Base-by-base conservation (phyloP, 768 basidiomycete genomes). In the Suillus tomentosus region DNA sequence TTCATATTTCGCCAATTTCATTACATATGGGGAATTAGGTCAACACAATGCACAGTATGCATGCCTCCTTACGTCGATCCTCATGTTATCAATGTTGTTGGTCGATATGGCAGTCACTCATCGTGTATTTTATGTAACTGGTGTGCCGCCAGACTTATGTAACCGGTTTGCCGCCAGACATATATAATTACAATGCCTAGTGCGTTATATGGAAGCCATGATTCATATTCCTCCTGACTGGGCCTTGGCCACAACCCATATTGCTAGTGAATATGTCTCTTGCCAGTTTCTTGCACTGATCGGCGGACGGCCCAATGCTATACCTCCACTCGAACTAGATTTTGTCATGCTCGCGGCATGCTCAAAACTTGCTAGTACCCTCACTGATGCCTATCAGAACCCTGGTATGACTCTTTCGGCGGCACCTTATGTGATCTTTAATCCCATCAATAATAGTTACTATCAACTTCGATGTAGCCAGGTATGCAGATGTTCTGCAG, bases 291-390 rank as follows among this genome's bases (percentile, higher is more conserved):
- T 7, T 7, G 48, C 48, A 2, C 14, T 50, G 24, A 14, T 50
- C 0, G 0, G 2, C 0, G 2, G 24, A 24, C 0, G 2, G 22
- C 48, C 22, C 0, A 50, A 50, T 50, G 48, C 6, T 3, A 5
- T 50, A 14, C 48, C 48, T 1, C 48, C 13, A 0, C 48, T 48
- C 13, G 3, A 48, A 3, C 48, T 48, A 5, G 22, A 48, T 48
- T 48, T 48, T 48, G 48, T 24, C 8, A 48, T 48, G 48, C 22
- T 50, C 5, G 14, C 7, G 22, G 11, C 5, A 50, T 50, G 48
- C 48, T 50, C 48, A 2, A 50, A 24, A 50, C 48, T 50, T 0
- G 48, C 48, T 7, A 24, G 22, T 7, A 24, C 48, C 48, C 48
- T 50, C 1, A 5, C 48, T 2, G 5, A 24, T 7, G 22, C 48